A percentile compares a stretch with the other conserved stretches of the same genome.
phyloP scores from a whole-genome alignment of 371 early-diverging fungal species.

The Smittium culicis region DNA sequence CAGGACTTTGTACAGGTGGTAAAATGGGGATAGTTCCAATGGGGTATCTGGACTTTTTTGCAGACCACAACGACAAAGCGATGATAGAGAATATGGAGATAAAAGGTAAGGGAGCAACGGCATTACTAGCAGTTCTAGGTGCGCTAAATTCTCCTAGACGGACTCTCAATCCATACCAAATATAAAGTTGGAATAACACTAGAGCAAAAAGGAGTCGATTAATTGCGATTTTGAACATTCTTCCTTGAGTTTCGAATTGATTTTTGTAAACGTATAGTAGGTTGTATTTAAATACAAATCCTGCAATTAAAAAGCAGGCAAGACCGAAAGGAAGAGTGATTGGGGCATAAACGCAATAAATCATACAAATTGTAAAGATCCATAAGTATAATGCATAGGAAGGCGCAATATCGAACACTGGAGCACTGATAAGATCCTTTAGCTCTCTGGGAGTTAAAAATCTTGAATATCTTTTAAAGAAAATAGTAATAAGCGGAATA shows the following conservation, averaged over 20 bases:
- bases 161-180: conserved; percentile 36
- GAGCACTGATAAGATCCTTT: conserved; percentile 46
- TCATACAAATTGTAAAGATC: conserved; percentile 57
- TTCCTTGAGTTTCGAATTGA: conserved; percentile 52
- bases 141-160: conserved; percentile 39
- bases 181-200: conserved; percentile 50
- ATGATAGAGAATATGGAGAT: conserved; percentile 45
- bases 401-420: conserved; percentile 52
- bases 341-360: conserved; percentile 64
- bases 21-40: no score
- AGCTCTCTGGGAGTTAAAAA: conserved; percentile 57
- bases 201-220: conserved; percentile 51
- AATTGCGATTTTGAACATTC: conserved; percentile 60
- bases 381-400: conserved; percentile 56
- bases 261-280: conserved; percentile 58
- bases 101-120: conserved; percentile 43
- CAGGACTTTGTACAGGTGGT: no score
- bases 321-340: conserved; percentile 57
- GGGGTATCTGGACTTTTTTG: conserved; percentile 36
- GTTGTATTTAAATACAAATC: conserved; percentile 59
- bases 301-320: conserved; percentile 49
- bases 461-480: conserved; percentile 44
- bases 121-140: conserved; percentile 15
- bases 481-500: conserved; percentile 41
- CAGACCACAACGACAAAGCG: conserved; percentile 32